phyloP scores from a whole-genome alignment of 208 protist species.

The Acanthamoeba sp. region DNA sequence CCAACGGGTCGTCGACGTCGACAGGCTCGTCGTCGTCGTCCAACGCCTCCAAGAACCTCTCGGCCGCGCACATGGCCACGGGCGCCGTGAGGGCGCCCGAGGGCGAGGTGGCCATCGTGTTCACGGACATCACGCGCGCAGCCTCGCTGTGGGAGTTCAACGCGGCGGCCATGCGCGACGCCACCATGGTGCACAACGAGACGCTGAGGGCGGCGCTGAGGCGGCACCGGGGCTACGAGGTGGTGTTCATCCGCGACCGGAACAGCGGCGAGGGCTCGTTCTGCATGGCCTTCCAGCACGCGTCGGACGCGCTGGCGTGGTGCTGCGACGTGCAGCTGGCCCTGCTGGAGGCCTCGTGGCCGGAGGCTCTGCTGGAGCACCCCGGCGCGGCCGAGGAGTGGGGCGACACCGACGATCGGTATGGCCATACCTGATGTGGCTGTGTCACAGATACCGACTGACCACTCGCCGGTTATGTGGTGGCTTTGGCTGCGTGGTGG shows the following conservation, averaged over 20 bases:
- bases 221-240: constrained; percentile 44
- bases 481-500: too few species aligned
- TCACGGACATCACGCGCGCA: constrained; percentile 24
- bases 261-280: constrained; percentile 33
- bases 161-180: constrained; percentile 14
- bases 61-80: too few species aligned
- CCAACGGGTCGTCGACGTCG: too few species aligned
- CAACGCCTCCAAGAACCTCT: too few species aligned
- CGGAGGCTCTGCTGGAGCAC: neutral
- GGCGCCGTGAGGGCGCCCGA: neutral
- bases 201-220: neutral
- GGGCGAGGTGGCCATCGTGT: constrained; percentile 8
- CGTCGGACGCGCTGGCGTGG: neutral
- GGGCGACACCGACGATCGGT: neutral
- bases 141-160: constrained; percentile 48
- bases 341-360: neutral
- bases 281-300: constrained; percentile 47
- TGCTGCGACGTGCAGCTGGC: neutral
- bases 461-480: too few species aligned
- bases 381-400: neutral
- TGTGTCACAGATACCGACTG: too few species aligned
- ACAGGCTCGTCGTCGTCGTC: too few species aligned
- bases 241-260: neutral
- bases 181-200: constrained; percentile 44
- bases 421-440: neutral